Percentiles rank a stretch among this genome's conserved stretches.
These are phyloP conservation scores for Clonostachys solani DNA, from an alignment of 2,329 filamentous ascomycete genomes.

Conservation along the genomic window DNA sequence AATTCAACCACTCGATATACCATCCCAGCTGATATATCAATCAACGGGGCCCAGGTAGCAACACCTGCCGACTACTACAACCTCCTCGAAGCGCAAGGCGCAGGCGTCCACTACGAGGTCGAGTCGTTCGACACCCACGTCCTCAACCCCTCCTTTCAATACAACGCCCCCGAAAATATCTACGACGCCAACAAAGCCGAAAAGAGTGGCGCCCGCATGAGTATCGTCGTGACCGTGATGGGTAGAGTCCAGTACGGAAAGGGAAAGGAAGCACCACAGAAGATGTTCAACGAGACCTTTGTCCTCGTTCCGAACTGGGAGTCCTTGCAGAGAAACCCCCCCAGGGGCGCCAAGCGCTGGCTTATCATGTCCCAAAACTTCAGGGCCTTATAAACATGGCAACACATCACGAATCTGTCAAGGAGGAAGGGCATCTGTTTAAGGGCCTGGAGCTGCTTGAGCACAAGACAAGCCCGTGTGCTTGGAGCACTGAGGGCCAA, in stretches of 20 bases:
- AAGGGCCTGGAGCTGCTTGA: too few species aligned
- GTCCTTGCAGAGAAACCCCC: constrained; percentile 44
- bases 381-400: constrained; percentile 28
- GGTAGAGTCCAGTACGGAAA: constrained; percentile 68
- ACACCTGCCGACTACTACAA: constrained; percentile 62
- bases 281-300: constrained; percentile 76
- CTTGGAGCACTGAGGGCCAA: too few species aligned
- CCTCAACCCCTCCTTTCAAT: constrained; percentile 62
- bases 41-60: constrained; percentile 69
- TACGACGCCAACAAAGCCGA: constrained; percentile 32
- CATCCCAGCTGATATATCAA: constrained; percentile 65
- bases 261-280: constrained; percentile 55
- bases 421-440: too few species aligned
- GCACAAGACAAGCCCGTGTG: too few species aligned
- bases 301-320: constrained; percentile 76
- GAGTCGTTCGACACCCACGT: constrained; percentile 75
- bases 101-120: constrained; percentile 62
- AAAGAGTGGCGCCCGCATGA: constrained; percentile 54
- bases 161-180: constrained; percentile 47
- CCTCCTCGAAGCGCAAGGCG: constrained; percentile 61
- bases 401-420: too few species aligned
- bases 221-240: constrained; percentile 68
- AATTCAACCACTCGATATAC: constrained; percentile 48
- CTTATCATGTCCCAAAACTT: constrained; percentile 72
- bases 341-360: constrained; percentile 52